phyloP scores from a whole-genome alignment of 1,139 yeast species.

The Protomyces gravidus region DNA sequence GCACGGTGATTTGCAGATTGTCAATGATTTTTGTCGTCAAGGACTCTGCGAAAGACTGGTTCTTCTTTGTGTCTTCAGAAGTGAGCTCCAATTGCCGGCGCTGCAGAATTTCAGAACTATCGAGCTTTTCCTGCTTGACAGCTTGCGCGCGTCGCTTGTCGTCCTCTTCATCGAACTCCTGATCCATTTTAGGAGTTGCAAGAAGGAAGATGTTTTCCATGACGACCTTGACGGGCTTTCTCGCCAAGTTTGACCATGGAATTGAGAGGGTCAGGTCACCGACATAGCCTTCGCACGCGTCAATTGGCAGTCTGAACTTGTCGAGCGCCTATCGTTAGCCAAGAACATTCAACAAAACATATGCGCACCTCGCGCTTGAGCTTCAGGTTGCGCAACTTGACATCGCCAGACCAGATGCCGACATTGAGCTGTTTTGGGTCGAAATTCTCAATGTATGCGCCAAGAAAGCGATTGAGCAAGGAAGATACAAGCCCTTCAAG shows the following conservation, averaged over 20 bases:
- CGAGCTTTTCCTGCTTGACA: slow-evolving; percentile 63
- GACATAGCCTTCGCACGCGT: slow-evolving; percentile 84
- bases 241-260: slow-evolving; percentile 93
- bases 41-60: slow-evolving; percentile 81
- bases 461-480: slow-evolving; percentile 48
- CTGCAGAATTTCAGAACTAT: slow-evolving; percentile 42
- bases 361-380: slow-evolving; percentile 55
- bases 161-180: slow-evolving; percentile 58
- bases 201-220: slow-evolving; percentile 82
- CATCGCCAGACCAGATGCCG: slow-evolving; percentile 98
- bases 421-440: slow-evolving; percentile 48
- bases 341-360: slow-evolving; percentile 8
- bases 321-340: slow-evolving; percentile 56
- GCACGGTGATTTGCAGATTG: slow-evolving; percentile 87
- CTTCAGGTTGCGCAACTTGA: slow-evolving; percentile 68
- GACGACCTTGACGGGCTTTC: slow-evolving; percentile 85
- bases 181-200: slow-evolving; percentile 65
- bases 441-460: slow-evolving; percentile 83
- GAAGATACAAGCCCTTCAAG: slow-evolving; percentile 52
- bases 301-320: slow-evolving; percentile 74
- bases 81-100: slow-evolving; percentile 36
- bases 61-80: slow-evolving; percentile 50
- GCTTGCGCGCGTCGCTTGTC: slow-evolving; percentile 60
- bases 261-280: slow-evolving; percentile 87
- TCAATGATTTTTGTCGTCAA: slow-evolving; percentile 85